phyloP scores from a whole-genome alignment of 2,329 filamentous ascomycete genomes.

The Torrubiella hemipterigena region DNA sequence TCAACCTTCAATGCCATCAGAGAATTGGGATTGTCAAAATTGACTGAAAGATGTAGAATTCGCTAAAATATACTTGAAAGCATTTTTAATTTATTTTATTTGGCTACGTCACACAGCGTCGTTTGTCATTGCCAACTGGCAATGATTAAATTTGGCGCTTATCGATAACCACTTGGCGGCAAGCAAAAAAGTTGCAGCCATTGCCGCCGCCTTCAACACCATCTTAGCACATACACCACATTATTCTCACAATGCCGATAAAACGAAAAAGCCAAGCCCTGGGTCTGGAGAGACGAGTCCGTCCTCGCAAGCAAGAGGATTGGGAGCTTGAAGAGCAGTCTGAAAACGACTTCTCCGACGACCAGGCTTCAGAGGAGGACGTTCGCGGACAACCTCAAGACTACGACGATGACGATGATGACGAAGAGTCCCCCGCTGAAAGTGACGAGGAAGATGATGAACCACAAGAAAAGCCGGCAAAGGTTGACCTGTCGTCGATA shows the following conservation, averaged over 20 bases:
- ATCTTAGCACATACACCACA: neutral
- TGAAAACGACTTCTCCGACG: neutral
- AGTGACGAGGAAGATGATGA: constrained; percentile 18
- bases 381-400: constrained; percentile 2
- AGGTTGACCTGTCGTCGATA: constrained; percentile 44
- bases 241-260: neutral
- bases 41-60: too few species aligned
- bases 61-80: too few species aligned
- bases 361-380: neutral
- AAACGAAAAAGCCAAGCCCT: neutral
- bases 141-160: too few species aligned
- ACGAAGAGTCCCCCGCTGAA: constrained; percentile 5
- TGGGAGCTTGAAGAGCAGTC: constrained; percentile 1
- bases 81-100: too few species aligned
- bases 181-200: too few species aligned
- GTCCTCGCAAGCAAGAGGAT: neutral
- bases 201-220: neutral
- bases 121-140: too few species aligned
- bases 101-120: too few species aligned
- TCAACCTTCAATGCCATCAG: too few species aligned
- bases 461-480: constrained; percentile 12
- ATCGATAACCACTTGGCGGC: too few species aligned
- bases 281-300: neutral
- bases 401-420: constrained; percentile 11
- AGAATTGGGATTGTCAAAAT: too few species aligned